phyloP scores from a whole-genome alignment of 1,284 basidiomycete genomes.

The Puccinia novopanici region DNA sequence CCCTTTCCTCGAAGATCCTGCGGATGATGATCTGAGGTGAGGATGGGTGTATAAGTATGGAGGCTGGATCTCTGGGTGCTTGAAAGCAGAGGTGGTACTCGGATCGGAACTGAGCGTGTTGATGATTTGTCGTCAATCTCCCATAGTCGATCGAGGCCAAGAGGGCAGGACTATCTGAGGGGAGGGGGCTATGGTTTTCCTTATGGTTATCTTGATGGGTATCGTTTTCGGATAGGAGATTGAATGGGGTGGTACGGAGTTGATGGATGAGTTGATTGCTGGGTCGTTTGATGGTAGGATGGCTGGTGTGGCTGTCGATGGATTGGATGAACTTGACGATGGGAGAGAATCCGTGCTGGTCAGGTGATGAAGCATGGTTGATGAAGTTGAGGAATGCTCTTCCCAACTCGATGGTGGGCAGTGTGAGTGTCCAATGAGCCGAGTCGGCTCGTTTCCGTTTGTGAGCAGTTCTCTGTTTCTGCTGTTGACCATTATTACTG shows the following conservation, averaged over 20 bases:
- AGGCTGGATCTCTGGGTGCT: not conserved
- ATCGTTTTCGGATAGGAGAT: not conserved
- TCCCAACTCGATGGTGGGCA: constrained; percentile 26
- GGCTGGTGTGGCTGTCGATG: no score
- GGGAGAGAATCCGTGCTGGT: constrained; percentile 15
- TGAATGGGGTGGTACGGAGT: not conserved
- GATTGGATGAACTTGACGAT: constrained; percentile 14
- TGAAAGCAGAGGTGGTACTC: constrained; percentile 20
- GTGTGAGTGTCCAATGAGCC: constrained; percentile 31
- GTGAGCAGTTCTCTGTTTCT: not conserved
- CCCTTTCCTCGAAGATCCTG: not conserved
- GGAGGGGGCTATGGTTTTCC: no score
- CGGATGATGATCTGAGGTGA: constrained; percentile 20
- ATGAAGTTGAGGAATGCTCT: constrained; percentile 11
- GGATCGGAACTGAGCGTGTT: constrained; percentile 8
- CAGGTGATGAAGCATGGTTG: not conserved
- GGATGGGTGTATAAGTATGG: not conserved
- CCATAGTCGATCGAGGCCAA: constrained; percentile 28
- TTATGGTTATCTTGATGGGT: not conserved
- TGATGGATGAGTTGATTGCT: constrained; percentile 5
- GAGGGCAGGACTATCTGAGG: not conserved
- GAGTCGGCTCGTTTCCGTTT: not conserved
- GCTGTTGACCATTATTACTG: no score
- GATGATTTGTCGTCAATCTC: not conserved
- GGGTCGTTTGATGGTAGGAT: not conserved